Conservation (phyloP, 2,329 filamentous ascomycete species). For the Elsinoe arachidis region DNA sequence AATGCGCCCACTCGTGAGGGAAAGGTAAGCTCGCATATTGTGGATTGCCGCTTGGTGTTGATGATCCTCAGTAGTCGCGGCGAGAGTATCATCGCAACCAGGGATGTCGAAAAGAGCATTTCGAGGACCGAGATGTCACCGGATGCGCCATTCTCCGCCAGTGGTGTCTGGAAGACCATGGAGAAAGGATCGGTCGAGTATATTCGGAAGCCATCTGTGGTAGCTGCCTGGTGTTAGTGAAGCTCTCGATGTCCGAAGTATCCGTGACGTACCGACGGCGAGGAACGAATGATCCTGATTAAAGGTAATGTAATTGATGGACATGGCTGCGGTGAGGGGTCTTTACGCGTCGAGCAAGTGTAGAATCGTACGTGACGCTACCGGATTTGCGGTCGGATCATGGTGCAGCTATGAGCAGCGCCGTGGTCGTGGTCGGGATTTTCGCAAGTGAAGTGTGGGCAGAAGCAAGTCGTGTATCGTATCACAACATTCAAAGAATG, state of each 20-base stretch:
- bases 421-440: too few relatives aligned
- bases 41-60: constrained; percentile 82
- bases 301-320: constrained; percentile 95
- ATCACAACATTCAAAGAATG: background rate
- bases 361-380: background rate
- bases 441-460: background rate
- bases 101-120: constrained; percentile 96
- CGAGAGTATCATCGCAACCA: constrained; percentile 87
- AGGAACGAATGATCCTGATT: constrained; percentile 98
- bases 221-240: constrained; percentile 48
- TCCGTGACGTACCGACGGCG: constrained; percentile 66
- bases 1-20: constrained; percentile 93
- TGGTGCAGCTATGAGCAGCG: background rate
- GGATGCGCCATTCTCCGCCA: constrained; percentile 34
- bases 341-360: background rate
- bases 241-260: background rate
- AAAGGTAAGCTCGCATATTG: constrained; percentile 98
- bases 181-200: constrained; percentile 95
- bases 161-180: constrained; percentile 88
- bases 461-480: background rate
- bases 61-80: constrained; percentile 89
- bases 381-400: background rate
- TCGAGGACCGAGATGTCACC: constrained; percentile 93
- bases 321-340: constrained; percentile 13
- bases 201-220: constrained; percentile 87